Base-by-base conservation (phyloP, 768 basidiomycete genomes). In the Lactarius vividus region DNA sequence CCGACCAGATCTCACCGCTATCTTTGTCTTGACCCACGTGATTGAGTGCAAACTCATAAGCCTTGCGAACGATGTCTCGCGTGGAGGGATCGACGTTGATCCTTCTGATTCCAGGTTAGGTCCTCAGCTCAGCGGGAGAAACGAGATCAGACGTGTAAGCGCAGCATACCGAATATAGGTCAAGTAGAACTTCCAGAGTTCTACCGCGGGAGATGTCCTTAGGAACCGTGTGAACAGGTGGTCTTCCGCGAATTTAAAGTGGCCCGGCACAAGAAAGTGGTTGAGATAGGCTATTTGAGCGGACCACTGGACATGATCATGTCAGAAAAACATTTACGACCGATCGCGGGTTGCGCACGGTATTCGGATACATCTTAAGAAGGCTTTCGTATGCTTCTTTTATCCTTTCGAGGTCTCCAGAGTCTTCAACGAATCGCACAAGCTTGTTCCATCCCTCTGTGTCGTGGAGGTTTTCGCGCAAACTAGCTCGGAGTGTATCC, bases 21-120 rank as follows among this genome's bases (percentile, higher is more conserved):
- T 96, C 92, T 71, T 92, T 90, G 77, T 98, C 96, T 74, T 91
- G 88, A 20, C 95, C 95, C 55, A 97, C 86, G 69, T 94, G 85
- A 71, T 85, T 87, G 61, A 98, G 81, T 0, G 95, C 95, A 72
- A 93, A 97, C 74, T 98, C 96, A 74, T 95, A 98, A 15, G 95
- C 92, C 71, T 92, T 89, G 46, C 86, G 85, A 67, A 98, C 86
- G 20, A 84, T 85, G 49, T 92, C 88, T 62, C 95, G 86, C 53
- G 88, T 86, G 37, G 79, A 77, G 0, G 89, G 84, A 31, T 83
- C 84, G n/a, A 79, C 77, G 67, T 91, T 92, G 58, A 88, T 79
- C 70, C 88, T 88, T 74, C 89, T 91, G 70, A 59, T 68, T 72
- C 71, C 66, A 66, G 68, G 49, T 65, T 11, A 40, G 28, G 61